Conservation (phyloP, 345 rosid species). For the Eucalyptus sp. region DNA sequence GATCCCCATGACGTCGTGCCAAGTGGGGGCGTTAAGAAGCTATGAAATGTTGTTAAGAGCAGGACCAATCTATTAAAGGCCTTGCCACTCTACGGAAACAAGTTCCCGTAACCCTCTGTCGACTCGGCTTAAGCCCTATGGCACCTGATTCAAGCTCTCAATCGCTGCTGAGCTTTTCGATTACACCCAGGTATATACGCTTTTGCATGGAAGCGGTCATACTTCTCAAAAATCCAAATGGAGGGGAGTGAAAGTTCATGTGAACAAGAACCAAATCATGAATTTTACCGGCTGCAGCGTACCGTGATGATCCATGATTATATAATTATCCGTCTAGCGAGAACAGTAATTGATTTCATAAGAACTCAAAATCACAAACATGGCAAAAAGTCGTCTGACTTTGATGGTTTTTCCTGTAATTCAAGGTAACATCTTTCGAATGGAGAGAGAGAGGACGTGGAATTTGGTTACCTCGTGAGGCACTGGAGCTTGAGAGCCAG, state of each 20-base stretch:
- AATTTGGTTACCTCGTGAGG: neutral
- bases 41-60: neutral
- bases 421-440: neutral
- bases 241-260: neutral
- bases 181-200: neutral
- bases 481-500: neutral
- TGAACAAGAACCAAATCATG: neutral
- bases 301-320: neutral
- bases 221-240: neutral
- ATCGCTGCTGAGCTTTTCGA: neutral
- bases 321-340: neutral
- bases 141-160: neutral
- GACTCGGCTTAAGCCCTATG: neutral
- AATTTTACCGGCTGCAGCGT: neutral
- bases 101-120: neutral
- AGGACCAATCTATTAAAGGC: neutral
- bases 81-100: neutral
- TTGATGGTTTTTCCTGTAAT: neutral
- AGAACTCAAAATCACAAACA: neutral
- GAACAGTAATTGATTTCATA: neutral
- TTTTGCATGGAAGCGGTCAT: neutral
- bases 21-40: neutral
- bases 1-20: neutral
- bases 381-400: neutral
- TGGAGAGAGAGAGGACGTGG: neutral